Evolutionary conservation across 1,284 basidiomycete species (phyloP).

Genomic region (Cystobasidium pallidum): DNA sequence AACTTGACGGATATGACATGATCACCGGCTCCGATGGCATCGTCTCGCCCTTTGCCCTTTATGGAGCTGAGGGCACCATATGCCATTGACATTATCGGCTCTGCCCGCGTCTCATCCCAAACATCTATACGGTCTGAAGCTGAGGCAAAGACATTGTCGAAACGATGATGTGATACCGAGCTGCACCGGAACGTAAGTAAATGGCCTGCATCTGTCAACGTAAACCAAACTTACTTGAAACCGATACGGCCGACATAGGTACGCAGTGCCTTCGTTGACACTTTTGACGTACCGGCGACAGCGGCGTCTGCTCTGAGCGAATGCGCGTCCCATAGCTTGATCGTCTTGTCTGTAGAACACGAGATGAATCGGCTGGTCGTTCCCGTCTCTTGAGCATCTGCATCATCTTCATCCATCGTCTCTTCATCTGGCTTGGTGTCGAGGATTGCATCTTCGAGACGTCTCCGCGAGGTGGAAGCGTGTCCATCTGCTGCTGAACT

Average conservation of each 20-base stretch:
- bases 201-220: not conserved
- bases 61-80: slow-evolving; percentile 26
- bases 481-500: slow-evolving; percentile 20
- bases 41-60: slow-evolving; percentile 30
- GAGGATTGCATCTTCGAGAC: slow-evolving; percentile 44
- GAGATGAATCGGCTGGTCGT: slow-evolving; percentile 75
- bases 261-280: slow-evolving; percentile 63
- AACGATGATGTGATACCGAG: slow-evolving; percentile 90
- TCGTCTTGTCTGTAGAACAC: slow-evolving; percentile 85
- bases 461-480: slow-evolving; percentile 33
- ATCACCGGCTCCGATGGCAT: slow-evolving; percentile 64
- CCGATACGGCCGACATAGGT: slow-evolving; percentile 79
- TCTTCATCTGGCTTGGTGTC: slow-evolving; percentile 50
- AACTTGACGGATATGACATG: slow-evolving; percentile 80
- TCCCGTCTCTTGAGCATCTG: slow-evolving; percentile 43
- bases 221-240: slow-evolving; percentile 69
- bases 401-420: slow-evolving; percentile 46
- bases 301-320: slow-evolving; percentile 54
- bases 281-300: slow-evolving; percentile 51
- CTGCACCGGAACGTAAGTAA: slow-evolving; percentile 58
- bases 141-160: slow-evolving; percentile 86
- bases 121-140: slow-evolving; percentile 91
- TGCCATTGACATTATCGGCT: slow-evolving; percentile 33
- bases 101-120: slow-evolving; percentile 89
- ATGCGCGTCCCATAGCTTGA: slow-evolving; percentile 83